phyloP scores from a whole-genome alignment of 768 basidiomycete species.

The Lentinula guzmanii region DNA sequence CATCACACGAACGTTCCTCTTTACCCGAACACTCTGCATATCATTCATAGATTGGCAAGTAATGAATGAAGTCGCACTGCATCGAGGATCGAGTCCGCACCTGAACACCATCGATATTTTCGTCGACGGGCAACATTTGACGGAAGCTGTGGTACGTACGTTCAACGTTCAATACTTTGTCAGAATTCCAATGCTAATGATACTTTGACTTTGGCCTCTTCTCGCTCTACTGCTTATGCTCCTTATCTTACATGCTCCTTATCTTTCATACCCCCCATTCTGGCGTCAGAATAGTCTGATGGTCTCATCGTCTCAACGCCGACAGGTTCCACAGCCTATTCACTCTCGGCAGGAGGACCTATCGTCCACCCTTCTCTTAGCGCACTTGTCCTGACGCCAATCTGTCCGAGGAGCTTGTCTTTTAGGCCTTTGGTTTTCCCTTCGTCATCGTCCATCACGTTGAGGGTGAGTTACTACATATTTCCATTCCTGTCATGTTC shows the following conservation, averaged over 20 bases:
- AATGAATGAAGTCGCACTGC: slow-evolving; percentile 94
- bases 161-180: neutral
- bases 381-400: slow-evolving; percentile 90
- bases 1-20: neutral
- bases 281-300: slow-evolving; percentile 59
- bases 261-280: neutral
- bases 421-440: slow-evolving; percentile 93
- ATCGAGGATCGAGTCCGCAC: slow-evolving; percentile 88
- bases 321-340: slow-evolving; percentile 95
- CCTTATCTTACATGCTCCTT: neutral
- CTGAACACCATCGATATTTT: slow-evolving; percentile 91
- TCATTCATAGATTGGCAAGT: slow-evolving; percentile 76
- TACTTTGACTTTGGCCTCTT: neutral
- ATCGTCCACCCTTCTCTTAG: slow-evolving; percentile 92
- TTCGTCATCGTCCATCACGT: slow-evolving; percentile 66
- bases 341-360: slow-evolving; percentile 90
- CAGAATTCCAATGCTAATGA: neutral
- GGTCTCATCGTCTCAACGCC: slow-evolving; percentile 93
- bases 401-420: slow-evolving; percentile 87
- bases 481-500: neutral
- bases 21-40: neutral
- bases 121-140: slow-evolving; percentile 92
- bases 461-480: slow-evolving; percentile 45
- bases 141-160: slow-evolving; percentile 83
- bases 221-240: too few species aligned